Evolutionary conservation across 1,284 basidiomycete genomes (phyloP).

Genomic region (Tilletia indica): DNA sequence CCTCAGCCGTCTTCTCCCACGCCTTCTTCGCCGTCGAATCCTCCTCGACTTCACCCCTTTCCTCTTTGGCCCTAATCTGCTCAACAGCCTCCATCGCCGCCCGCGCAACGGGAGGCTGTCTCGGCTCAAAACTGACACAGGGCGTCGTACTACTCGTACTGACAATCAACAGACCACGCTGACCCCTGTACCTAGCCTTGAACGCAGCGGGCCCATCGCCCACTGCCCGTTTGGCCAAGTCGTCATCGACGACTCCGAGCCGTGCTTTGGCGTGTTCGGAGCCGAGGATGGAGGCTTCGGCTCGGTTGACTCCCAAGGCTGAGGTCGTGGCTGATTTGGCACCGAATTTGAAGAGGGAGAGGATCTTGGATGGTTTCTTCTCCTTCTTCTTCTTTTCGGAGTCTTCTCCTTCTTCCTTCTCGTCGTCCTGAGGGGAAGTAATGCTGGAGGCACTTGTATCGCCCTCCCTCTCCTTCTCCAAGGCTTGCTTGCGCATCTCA

Average conservation of each 20-base stretch:
- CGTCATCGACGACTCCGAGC: constrained; percentile 46
- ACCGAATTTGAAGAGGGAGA: constrained; percentile 46
- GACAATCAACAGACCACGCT: constrained; percentile 46
- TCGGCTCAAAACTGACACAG: constrained; percentile 42
- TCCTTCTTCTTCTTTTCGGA: constrained; percentile 28
- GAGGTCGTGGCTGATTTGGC: constrained; percentile 45
- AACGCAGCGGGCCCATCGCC: constrained; percentile 46
- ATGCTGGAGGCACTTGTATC: neutral
- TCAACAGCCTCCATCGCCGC: constrained; percentile 24
- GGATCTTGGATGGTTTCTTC: constrained; percentile 39
- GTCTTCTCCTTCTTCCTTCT: no score
- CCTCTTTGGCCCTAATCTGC: neutral
- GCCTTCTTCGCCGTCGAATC: neutral
- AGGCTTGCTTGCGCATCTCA: constrained; percentile 37
- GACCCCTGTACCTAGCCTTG: constrained; percentile 46
- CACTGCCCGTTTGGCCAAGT: constrained; percentile 25
- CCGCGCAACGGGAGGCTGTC: constrained; percentile 22
- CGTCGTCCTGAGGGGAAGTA: no score
- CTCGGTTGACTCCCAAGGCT: constrained; percentile 51
- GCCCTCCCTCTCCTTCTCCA: constrained; percentile 31
- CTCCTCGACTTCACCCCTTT: constrained; percentile 18
- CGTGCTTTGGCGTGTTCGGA: constrained; percentile 45
- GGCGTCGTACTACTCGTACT: constrained; percentile 54
- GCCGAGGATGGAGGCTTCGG: constrained; percentile 48
- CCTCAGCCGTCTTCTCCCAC: constrained; percentile 27